Evolutionary conservation across 2,329 filamentous ascomycete genomes (phyloP), one percentile per base, ranked within the genome.

Genomic region (Clathrospora elynae): DNA sequence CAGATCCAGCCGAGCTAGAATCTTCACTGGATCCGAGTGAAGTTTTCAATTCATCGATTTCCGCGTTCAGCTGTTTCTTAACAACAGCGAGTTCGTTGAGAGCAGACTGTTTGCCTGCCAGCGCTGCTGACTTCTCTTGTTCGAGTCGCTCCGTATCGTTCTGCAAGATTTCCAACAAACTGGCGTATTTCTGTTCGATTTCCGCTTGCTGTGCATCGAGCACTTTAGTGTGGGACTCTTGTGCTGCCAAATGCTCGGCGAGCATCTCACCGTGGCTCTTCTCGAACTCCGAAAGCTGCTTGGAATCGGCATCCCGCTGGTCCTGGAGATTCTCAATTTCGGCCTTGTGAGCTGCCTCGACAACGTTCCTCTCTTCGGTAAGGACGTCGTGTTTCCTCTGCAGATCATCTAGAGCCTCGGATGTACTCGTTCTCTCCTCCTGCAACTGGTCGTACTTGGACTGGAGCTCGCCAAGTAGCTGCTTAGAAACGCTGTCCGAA

Each of bases 161-260:
- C 33, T 67, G 66, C 7, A 67, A 39, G 20, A 55, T 60, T 34
- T 67, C 64, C 2, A 70, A 45, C 2, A 68, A 36, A 5, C 46
- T 56, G 10, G 53, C 57, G 17, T 59, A 66, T 20, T 65, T 67
- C 14, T 62, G 49, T 38, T 67, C 64, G 5, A 68, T 57, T 20
- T 68, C 62, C 2, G 45, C 47, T 29, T 53, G 54, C 30, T 61
- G 62, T 3, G 51, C 25, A 3, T 59, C 51, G 18, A 68, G 51
- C 8, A 54, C 58, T 23, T 59, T 57, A 9, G 42, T 31, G 18
- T 68, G 62, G 6, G 41, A 32, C 22, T 61, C 55, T 30, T 66
- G 42, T 6, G 49, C 37, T 10, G 51, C 44, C 4, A 46, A 28
- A 6, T 56, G 56, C 29, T 61, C 52, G 6, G 51, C 46, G 10